Conservation (phyloP, 495 filamentous ascomycete species). For the Penicillium mononematosum region DNA sequence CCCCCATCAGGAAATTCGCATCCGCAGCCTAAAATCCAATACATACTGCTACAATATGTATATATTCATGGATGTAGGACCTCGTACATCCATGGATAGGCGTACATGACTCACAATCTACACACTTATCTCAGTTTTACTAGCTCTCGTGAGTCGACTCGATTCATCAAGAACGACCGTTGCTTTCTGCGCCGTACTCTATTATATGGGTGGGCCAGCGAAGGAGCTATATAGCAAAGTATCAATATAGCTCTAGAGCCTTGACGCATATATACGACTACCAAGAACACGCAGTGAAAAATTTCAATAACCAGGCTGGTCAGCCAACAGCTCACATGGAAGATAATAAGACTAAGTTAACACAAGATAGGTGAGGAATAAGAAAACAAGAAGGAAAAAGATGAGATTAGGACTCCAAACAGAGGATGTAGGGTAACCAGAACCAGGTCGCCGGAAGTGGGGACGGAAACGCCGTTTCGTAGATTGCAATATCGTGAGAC, state of each 20-base stretch:
- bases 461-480: constrained; percentile 27
- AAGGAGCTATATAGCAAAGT: neutral
- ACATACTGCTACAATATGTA: too few species aligned
- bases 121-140: too few species aligned
- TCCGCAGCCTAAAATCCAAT: too few species aligned
- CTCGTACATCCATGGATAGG: too few species aligned
- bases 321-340: neutral
- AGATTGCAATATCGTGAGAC: constrained; percentile 30
- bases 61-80: too few species aligned
- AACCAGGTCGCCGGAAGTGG: constrained; percentile 18
- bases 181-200: neutral
- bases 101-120: too few species aligned
- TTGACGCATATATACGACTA: neutral
- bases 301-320: constrained; percentile 3
- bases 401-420: constrained; percentile 15
- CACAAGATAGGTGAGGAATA: constrained; percentile 11
- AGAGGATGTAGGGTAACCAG: constrained; percentile 11
- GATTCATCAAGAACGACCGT: too few species aligned
- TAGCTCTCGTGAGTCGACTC: too few species aligned
- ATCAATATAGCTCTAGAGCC: neutral
- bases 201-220: neutral
- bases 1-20: too few species aligned
- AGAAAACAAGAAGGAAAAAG: constrained; percentile 10
- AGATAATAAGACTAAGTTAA: constrained; percentile 13
- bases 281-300: neutral